phyloP scores from a whole-genome alignment of 1,284 basidiomycete species.

The Thecaphora frezii region DNA sequence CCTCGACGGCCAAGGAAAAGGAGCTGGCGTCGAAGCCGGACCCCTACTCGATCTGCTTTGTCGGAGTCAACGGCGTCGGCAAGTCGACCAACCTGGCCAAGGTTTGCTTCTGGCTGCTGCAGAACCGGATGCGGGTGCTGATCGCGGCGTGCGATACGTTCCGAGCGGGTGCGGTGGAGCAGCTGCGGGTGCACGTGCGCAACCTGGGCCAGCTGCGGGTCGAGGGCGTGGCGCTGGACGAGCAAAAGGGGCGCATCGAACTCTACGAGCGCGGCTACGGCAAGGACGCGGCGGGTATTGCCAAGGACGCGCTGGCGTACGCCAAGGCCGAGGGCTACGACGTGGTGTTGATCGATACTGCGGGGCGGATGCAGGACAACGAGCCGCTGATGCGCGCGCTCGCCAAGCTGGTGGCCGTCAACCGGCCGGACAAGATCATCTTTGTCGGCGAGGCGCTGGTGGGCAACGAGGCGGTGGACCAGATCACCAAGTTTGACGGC shows the following conservation, averaged over 20 bases:
- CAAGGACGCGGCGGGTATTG: constrained; percentile 96
- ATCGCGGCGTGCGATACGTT: constrained; percentile 99
- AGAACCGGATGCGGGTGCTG: constrained; percentile 87
- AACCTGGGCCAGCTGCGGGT: constrained; percentile 81
- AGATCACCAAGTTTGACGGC: constrained; percentile 55
- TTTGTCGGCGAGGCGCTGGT: constrained; percentile 59
- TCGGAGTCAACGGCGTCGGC: constrained; percentile 99
- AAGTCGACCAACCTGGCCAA: constrained; percentile 98
- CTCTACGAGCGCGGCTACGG: constrained; percentile 96
- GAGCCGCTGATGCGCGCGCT: constrained; percentile 58
- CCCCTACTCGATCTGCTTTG: constrained; percentile 92
- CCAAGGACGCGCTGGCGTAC: constrained; percentile 79
- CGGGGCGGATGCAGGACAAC: constrained; percentile 59
- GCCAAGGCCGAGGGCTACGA: constrained; percentile 51
- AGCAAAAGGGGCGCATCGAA: constrained; percentile 76
- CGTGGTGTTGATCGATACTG: constrained; percentile 58
- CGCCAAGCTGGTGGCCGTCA: constrained; percentile 55
- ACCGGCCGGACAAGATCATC: constrained; percentile 57
- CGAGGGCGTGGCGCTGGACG: constrained; percentile 38
- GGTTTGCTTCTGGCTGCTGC: constrained; percentile 98
- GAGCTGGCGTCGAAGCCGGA: constrained; percentile 65
- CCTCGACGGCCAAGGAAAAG: constrained; percentile 45
- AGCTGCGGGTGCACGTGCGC: constrained; percentile 91
- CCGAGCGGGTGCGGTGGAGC: constrained; percentile 95
- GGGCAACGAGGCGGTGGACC: constrained; percentile 58